phyloP scores from a whole-genome alignment of 2,329 filamentous ascomycete genomes.

The Thermoascus crustaceus region DNA sequence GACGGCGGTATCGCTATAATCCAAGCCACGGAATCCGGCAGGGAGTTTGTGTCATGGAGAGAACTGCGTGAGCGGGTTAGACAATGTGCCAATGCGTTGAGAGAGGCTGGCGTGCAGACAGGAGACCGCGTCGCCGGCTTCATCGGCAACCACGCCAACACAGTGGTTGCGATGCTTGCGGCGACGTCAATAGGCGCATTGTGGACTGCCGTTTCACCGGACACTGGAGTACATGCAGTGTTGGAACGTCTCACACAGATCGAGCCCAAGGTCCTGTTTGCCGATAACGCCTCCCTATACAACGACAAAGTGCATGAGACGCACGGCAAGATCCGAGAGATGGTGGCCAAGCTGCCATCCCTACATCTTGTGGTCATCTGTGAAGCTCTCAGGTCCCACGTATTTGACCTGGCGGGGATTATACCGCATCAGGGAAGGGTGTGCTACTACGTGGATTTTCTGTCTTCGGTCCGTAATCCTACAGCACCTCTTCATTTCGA shows the following conservation, averaged over 20 bases:
- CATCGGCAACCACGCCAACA: conserved; percentile 82
- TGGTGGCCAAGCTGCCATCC: conserved; percentile 58
- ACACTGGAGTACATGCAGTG: conserved; percentile 85
- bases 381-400: conserved; percentile 48
- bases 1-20: conserved; percentile 63
- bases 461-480: conserved; percentile 33
- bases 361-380: conserved; percentile 68
- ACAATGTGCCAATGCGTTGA: conserved; percentile 62
- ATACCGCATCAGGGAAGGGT: conserved; percentile 30
- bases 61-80: conserved; percentile 71
- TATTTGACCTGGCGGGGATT: conserved; percentile 28
- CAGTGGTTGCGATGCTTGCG: conserved; percentile 79
- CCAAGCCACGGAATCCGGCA: conserved; percentile 65
- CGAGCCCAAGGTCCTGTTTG: conserved; percentile 70
- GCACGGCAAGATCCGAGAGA: conserved; percentile 67
- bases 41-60: conserved; percentile 65
- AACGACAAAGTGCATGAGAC: conserved; percentile 86
- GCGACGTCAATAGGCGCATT: conserved; percentile 74
- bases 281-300: conserved; percentile 81
- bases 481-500: conserved; percentile 53
- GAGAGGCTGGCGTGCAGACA: conserved; percentile 53
- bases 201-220: conserved; percentile 89
- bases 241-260: conserved; percentile 83
- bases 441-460: conserved; percentile 38
- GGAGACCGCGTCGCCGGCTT: conserved; percentile 62